Base-by-base conservation (phyloP, 202 grass and related monocot genomes). In the Alloteropsis angusta region DNA sequence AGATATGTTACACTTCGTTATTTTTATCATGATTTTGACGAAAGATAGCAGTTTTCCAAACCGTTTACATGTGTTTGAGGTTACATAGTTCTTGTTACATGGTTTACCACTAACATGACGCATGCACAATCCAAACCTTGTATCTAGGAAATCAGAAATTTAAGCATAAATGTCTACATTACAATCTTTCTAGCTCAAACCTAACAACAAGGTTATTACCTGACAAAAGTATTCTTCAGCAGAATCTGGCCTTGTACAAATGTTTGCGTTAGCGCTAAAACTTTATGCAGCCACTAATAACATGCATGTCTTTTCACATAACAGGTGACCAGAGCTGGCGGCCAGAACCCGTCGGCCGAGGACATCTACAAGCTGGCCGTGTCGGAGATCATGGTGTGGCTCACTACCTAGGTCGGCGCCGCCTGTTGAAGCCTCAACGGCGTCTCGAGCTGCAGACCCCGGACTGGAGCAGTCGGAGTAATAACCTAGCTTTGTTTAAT, bases 311-410 rank as follows among this genome's bases (percentile, higher is more conserved):
- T 38, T 65, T 34, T 22, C 15, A 6, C 34, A n/a, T 26, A 4
- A 67, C 46, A 74, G 69, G 30, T 74, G 21, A 32, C 26, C 4
- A 19, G 9, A 25, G 14, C 47, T 18, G n/a, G n/a, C n/a, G 22
- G 21, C 8, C 25, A 82, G 25, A 60, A 84, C 44, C n/a, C 62
- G 26, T 64, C 68, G 0, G 3, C 60, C 0, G 79, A 90, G 75
- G 83, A 85, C 34, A 84, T 85, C 13, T 92, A 78, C 80, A 80
- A 92, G 67, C 37, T 87, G 53, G 89, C 89, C 9, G 56, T 90
- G n/a, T 86, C 88, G 0, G 94, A 94, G 79, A 87, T 97, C 34
- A 86, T 93, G 45, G 64, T 88, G 22, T 92, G 82, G 91, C 73
- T 97, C 77, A 36, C 13, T 12, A 18, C 0, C 52, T 80, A 48